These are phyloP conservation scores for Cladosporium colombiae DNA, from an alignment of 2,329 filamentous ascomycete genomes.

Conservation along the genomic window DNA sequence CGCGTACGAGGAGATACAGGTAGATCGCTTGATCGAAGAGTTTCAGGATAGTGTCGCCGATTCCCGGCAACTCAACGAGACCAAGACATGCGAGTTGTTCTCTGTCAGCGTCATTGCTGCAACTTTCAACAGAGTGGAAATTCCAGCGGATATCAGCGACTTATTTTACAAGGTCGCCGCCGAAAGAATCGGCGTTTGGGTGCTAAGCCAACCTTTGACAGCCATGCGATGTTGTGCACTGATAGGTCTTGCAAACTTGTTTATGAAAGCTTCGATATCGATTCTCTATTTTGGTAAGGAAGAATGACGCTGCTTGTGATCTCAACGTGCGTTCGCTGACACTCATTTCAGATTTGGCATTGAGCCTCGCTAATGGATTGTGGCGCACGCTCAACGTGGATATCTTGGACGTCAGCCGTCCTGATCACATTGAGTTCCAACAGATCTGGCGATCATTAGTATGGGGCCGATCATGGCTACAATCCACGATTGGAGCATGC, in stretches of 20 bases:
- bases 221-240: slow-evolving; percentile 12
- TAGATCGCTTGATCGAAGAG: background rate
- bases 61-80: background rate
- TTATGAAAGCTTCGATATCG: slow-evolving; percentile 14
- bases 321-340: background rate
- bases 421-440: slow-evolving; percentile 11
- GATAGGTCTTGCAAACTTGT: slow-evolving; percentile 5
- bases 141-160: background rate
- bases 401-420: background rate
- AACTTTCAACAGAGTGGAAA: slow-evolving; percentile 10
- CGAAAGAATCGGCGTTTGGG: slow-evolving; percentile 5
- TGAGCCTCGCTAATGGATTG: background rate
- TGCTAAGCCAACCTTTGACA: background rate
- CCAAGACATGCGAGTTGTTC: slow-evolving; percentile 10
- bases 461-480: slow-evolving; percentile 12
- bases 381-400: background rate
- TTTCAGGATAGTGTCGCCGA: slow-evolving; percentile 1
- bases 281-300: slow-evolving; percentile 11
- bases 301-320: background rate
- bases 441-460: slow-evolving; percentile 13
- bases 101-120: slow-evolving; percentile 1
- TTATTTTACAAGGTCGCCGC: slow-evolving; percentile 6
- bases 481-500: slow-evolving; percentile 17
- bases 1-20: background rate
- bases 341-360: background rate